Conservation (phyloP, 75 land plant genomes). For the Sequoiadendron giganteum region DNA sequence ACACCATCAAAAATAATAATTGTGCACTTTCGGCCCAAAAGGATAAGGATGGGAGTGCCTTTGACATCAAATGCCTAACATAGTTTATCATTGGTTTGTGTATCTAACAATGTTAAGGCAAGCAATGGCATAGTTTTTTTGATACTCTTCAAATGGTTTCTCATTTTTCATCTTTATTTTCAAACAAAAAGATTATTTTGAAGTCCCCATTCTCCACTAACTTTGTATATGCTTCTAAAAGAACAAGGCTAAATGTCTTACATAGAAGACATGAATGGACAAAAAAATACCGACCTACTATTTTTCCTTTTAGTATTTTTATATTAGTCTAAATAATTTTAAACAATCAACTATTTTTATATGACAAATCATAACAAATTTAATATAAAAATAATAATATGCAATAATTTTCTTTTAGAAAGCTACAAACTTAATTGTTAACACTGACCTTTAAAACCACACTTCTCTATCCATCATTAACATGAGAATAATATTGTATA, state of each 20-base stretch:
- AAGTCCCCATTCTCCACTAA: conserved; percentile 17
- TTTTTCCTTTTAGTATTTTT: conserved; percentile 49
- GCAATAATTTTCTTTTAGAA: too few species aligned
- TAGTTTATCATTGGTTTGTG: conserved; percentile 14
- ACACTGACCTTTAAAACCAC: too few species aligned
- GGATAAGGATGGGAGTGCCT: conserved; percentile 31
- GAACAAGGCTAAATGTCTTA: conserved; percentile 30
- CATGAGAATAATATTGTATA: too few species aligned
- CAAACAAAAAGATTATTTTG: conserved; percentile 35
- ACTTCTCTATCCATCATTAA: too few species aligned
- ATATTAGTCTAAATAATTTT: conserved; percentile 8
- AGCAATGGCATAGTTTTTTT: conserved; percentile 18
- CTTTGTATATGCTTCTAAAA: conserved; percentile 28
- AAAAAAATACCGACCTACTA: conserved; percentile 49
- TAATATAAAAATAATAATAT: too few species aligned
- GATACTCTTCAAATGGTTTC: conserved; percentile 19
- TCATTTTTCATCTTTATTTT: conserved; percentile 30
- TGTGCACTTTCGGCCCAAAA: conserved; percentile 18
- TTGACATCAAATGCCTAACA: conserved; percentile 9
- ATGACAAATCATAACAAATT: too few species aligned
- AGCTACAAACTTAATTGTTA: too few species aligned
- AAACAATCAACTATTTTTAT: too few species aligned
- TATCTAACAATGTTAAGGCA: conserved; percentile 32
- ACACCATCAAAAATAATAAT: conserved; percentile 19
- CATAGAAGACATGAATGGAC: conserved; percentile 26